Base-by-base conservation (phyloP, 305 asterid genomes). In the Andrographis paniculata region DNA sequence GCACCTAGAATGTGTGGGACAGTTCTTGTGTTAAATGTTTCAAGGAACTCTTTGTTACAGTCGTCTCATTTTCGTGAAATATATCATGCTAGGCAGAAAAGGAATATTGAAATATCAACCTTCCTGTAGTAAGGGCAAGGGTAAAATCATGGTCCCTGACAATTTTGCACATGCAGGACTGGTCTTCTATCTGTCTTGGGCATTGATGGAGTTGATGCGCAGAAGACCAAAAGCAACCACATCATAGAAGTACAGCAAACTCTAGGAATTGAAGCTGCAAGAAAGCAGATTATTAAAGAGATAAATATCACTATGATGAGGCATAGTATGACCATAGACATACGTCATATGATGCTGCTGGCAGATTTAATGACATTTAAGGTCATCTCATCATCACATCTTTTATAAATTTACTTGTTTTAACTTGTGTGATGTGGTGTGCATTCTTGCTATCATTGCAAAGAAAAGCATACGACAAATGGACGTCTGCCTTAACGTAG, bases 211-310 rank as follows among this genome's bases (percentile, higher is more conserved):
- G 78, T 85, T 58, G 67, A 77, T 71, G 95, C 87, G 37, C 28
- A 28, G 56, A 63, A 70, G 22, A 85, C 95, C 3, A 74, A 28
- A 27, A 74, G 93, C 73, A 85, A 82, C 66, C 84, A 89, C 58
- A 56, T 89, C 52, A 50, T 79, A 58, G 97, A 89, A 77, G 85
- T 89, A 52, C 59, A 67, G 38, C 62, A 55, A 22, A 73, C 74
- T 2, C 93, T 89, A 35, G 97, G 97, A 67, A 85, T 89, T 54
- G 97, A 89, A 78, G 95, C 95, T 60, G 91, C 97, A 17, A 70
- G 96, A 71, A 71, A 37, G 60, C 56, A 58, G 22, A 85, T 89
- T 39, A 79, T 89, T 50, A 80, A 65, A 31, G 93, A 89, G 81
- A 85, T 89, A 44, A 69, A 62, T 45, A 65, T 63, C 42, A 80